phyloP scores from a whole-genome alignment of 2,329 filamentous ascomycete genomes.

The Claviceps spartinae region DNA sequence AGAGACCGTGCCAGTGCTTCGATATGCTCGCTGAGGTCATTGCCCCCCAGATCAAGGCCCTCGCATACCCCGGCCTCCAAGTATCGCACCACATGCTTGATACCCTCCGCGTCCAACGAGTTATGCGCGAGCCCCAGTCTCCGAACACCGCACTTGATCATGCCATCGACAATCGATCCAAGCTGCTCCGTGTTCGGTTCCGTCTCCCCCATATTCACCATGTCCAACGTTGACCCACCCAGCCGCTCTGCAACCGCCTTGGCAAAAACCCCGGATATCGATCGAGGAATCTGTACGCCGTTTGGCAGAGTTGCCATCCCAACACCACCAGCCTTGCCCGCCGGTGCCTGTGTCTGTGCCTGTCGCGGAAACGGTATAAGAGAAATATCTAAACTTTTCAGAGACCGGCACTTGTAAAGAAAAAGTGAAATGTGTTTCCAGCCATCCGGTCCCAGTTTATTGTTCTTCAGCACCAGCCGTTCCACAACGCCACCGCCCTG shows the following conservation, averaged over 20 bases:
- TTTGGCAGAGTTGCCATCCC: slow-evolving; percentile 13
- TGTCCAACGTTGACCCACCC: slow-evolving; percentile 62
- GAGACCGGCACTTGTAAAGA: slow-evolving; percentile 73
- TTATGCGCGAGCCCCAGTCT: slow-evolving; percentile 78
- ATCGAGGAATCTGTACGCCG: slow-evolving; percentile 20
- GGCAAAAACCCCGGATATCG: slow-evolving; percentile 49
- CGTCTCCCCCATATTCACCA: slow-evolving; percentile 74
- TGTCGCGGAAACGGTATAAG: slow-evolving; percentile 61
- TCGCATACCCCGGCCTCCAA: slow-evolving; percentile 66
- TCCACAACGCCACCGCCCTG: slow-evolving; percentile 62
- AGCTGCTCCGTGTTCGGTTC: slow-evolving; percentile 58
- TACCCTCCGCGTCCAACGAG: slow-evolving; percentile 55
- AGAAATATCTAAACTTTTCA: slow-evolving; percentile 78
- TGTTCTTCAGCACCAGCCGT: slow-evolving; percentile 79
- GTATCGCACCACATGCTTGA: slow-evolving; percentile 66
- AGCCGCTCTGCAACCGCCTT: slow-evolving; percentile 66
- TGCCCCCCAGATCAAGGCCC: slow-evolving; percentile 79
- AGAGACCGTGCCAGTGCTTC: slow-evolving; percentile 39
- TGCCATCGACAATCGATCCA: slow-evolving; percentile 63
- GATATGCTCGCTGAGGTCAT: slow-evolving; percentile 49
- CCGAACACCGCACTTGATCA: slow-evolving; percentile 63
- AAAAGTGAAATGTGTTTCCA: slow-evolving; percentile 90
- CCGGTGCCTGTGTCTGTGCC: slow-evolving; percentile 17
- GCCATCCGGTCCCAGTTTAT: slow-evolving; percentile 74
- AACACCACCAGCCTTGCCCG: slow-evolving; percentile 14